Evolutionary conservation across 2,329 filamentous ascomycete species (phyloP).

Genomic region (Fusarium nurragi): DNA sequence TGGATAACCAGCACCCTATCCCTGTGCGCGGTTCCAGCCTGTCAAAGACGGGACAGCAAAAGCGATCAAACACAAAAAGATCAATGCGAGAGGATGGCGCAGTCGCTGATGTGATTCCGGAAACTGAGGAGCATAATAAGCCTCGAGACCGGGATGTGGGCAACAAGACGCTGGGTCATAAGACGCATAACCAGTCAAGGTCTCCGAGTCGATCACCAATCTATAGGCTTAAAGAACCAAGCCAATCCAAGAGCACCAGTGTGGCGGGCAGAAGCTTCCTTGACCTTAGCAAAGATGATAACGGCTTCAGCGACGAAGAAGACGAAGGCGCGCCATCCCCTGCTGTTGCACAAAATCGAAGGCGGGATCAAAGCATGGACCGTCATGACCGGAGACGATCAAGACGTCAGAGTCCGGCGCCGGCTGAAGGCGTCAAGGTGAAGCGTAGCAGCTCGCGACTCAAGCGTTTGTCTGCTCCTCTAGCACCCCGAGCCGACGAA

Average conservation of each 20-base stretch:
- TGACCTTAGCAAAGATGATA: constrained; percentile 47
- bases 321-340: constrained; percentile 78
- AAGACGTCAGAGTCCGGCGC: constrained; percentile 60
- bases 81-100: constrained; percentile 58
- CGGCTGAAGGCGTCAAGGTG: constrained; percentile 54
- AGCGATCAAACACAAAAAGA: constrained; percentile 62
- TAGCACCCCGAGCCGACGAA: constrained; percentile 55
- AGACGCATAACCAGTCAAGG: constrained; percentile 15
- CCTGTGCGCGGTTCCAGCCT: constrained; percentile 75
- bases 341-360: constrained; percentile 69
- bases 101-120: constrained; percentile 55
- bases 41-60: constrained; percentile 63
- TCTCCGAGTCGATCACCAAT: constrained; percentile 31
- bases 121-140: constrained; percentile 50
- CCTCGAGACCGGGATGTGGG: constrained; percentile 36
- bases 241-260: constrained; percentile 30
- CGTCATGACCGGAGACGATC: constrained; percentile 57
- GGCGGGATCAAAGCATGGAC: constrained; percentile 61
- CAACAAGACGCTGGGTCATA: constrained; percentile 32
- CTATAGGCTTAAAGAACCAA: constrained; percentile 37
- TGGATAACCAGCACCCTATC: constrained; percentile 62
- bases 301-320: constrained; percentile 46
- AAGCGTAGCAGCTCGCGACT: constrained; percentile 68
- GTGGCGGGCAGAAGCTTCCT: constrained; percentile 38
- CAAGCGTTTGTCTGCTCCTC: constrained; percentile 64